A percentile compares a stretch with the other conserved stretches of the same genome.
phyloP scores from a whole-genome alignment of 371 early-diverging fungal species.

The Lichtheimia ramosa region DNA sequence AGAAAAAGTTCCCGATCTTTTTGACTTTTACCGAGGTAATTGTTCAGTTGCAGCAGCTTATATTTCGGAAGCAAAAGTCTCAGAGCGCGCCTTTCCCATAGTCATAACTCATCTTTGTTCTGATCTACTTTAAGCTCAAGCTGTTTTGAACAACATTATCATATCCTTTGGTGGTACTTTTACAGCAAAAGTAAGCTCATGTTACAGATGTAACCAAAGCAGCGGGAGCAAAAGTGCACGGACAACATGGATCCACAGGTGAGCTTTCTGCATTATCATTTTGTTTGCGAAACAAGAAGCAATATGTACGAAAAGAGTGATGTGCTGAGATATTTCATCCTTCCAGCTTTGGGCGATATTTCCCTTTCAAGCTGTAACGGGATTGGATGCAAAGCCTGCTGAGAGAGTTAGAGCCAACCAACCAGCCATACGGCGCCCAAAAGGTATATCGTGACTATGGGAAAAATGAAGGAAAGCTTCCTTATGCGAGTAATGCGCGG shows the following conservation, averaged over 20 bases:
- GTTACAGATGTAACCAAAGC: no score
- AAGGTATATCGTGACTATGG: not conserved
- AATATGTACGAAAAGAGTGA: not conserved
- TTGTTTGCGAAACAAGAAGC: no score
- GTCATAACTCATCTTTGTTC: not conserved
- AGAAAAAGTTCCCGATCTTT: no score
- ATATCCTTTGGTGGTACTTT: not conserved
- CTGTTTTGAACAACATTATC: not conserved
- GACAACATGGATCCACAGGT: no score
- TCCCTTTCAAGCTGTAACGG: not conserved
- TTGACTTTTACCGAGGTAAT: no score
- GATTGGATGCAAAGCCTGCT: not conserved
- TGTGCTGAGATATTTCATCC: not conserved
- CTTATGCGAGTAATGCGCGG: not conserved
- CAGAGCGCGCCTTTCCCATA: not conserved
- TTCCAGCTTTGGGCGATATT: constrained; percentile 3
- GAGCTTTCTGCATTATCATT: no score
- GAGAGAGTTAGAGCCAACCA: not conserved
- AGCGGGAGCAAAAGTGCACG: no score
- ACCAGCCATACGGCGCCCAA: not conserved
- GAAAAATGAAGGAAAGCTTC: not conserved
- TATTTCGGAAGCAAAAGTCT: not conserved
- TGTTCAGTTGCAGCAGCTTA: not conserved
- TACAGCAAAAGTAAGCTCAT: no score
- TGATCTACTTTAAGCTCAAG: not conserved